These are phyloP conservation scores for Trebouxiophyceae sp. DNA, from an alignment of 163 green algal species.

Conservation along the genomic window DNA sequence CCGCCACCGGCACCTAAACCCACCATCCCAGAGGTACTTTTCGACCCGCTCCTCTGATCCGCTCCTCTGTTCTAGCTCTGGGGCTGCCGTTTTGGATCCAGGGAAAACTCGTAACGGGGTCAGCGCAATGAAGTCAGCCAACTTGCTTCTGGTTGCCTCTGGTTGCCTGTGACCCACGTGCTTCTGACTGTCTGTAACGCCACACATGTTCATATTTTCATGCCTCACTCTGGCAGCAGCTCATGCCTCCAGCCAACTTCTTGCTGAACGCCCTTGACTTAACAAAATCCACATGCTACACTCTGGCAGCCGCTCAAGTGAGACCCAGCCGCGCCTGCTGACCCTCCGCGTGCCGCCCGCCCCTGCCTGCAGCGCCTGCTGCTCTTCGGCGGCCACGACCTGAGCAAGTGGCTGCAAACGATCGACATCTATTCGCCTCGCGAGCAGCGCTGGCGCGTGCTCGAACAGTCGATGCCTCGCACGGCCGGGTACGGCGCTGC, in stretches of 20 bases:
- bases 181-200: neutral
- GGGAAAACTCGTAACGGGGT: too few relatives aligned
- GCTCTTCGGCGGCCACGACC: slow-evolving; percentile 30
- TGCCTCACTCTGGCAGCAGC: too few relatives aligned
- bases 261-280: too few relatives aligned
- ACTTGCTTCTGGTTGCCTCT: too few relatives aligned
- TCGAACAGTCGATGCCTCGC: slow-evolving; percentile 1
- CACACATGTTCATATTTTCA: neutral
- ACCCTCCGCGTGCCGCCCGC: too few relatives aligned
- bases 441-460: neutral
- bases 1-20: neutral
- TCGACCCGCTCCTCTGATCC: too few relatives aligned
- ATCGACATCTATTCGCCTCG: slow-evolving; percentile 20
- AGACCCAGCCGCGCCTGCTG: neutral
- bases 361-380: slow-evolving; percentile 16
- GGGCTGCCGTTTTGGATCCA: too few relatives aligned
- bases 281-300: neutral
- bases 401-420: slow-evolving; percentile 18
- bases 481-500: slow-evolving; percentile 21
- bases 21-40: too few relatives aligned
- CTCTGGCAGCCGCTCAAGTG: neutral
- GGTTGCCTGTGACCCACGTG: too few relatives aligned
- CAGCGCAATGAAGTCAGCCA: too few relatives aligned
- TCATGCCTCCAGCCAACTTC: too few relatives aligned
- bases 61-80: too few relatives aligned